phyloP scores from a whole-genome alignment of 139 green algal species.

The Auxenochlorella protothecoides region DNA sequence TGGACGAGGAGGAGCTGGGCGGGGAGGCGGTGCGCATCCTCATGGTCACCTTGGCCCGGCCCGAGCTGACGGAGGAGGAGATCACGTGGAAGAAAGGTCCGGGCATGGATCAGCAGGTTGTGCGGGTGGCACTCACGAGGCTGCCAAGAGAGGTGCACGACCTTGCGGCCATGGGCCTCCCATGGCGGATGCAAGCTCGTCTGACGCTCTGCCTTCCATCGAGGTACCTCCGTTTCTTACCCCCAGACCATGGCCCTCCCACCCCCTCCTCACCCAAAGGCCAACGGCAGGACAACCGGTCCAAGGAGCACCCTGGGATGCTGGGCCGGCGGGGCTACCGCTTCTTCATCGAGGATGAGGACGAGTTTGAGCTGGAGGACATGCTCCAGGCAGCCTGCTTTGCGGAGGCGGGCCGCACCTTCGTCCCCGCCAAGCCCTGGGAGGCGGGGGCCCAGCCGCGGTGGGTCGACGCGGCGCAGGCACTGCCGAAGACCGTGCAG shows the following conservation, averaged over 20 bases:
- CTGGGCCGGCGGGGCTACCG: conserved; percentile 29
- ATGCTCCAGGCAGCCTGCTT: conserved; percentile 49
- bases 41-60: conserved; percentile 37
- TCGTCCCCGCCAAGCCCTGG: conserved; percentile 44
- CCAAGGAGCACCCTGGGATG: conserved; percentile 12
- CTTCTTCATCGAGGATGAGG: conserved; percentile 68
- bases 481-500: not conserved
- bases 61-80: conserved; percentile 38
- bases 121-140: no score
- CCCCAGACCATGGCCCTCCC: no score
- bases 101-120: not conserved
- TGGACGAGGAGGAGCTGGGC: conserved; percentile 36
- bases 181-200: no score
- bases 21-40: conserved; percentile 17
- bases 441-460: conserved; percentile 9
- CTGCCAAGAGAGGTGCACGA: no score
- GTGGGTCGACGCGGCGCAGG: conserved; percentile 7
- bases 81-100: conserved; percentile 53
- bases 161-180: no score
- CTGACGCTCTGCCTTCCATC: no score
- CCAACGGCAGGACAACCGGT: conserved; percentile 36
- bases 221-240: no score
- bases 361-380: conserved; percentile 47
- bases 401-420: conserved; percentile 28
- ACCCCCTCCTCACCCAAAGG: conserved; percentile 7